Evolutionary conservation across 2,329 filamentous ascomycete species (phyloP), one percentile per base, ranked within the genome.

Genomic region (Colletotrichum sp.): DNA sequence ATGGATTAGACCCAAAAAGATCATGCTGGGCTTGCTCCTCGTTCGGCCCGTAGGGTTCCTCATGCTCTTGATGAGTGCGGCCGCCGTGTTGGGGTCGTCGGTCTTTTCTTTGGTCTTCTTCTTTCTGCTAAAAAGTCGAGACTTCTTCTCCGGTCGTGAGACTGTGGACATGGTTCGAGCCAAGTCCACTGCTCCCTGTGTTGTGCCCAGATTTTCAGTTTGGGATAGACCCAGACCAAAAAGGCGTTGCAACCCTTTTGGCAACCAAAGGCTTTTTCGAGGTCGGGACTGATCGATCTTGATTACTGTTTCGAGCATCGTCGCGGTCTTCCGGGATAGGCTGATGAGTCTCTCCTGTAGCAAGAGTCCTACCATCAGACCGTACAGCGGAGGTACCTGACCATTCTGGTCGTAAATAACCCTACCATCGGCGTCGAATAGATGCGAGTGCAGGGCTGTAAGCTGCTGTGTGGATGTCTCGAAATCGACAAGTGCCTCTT

Each of bases 401-500:
- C 43, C n/a, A 21, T 21, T 24, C 43, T 52, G 43, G 10, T 52
- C 43, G 10, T 52, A 52, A 52, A 21, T 52, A 4, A 52, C 43
- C 4, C n/a, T 52, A 13, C 43, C 43, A 52, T 52, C 43, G 12
- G n/a, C 43, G 12, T 52, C 43, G 2, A 52, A 52, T 7, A 52
- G 43, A 21, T 52, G n/a, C 0, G 6, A 52, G n/a, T 52, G 43
- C 43, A 52, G n/a, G 0, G 43, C n/a, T 0, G 43, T 52, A 21
- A 52, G 43, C 43, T 52, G 43, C n/a, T 52, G n/a, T 0, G 43
- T 21, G 43, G 43, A 52, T 21, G n/a, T 0, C 0, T 52, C 43
- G 0, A 52, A 52, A 0, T 52, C 43, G 3, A 52, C 0, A 0
- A 52, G n/a, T 21, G 43, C 43, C n/a, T 52, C 43, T 1, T 21